Base-by-base conservation (phyloP, 805 yeast genomes). In the Myxozyma udenii region DNA sequence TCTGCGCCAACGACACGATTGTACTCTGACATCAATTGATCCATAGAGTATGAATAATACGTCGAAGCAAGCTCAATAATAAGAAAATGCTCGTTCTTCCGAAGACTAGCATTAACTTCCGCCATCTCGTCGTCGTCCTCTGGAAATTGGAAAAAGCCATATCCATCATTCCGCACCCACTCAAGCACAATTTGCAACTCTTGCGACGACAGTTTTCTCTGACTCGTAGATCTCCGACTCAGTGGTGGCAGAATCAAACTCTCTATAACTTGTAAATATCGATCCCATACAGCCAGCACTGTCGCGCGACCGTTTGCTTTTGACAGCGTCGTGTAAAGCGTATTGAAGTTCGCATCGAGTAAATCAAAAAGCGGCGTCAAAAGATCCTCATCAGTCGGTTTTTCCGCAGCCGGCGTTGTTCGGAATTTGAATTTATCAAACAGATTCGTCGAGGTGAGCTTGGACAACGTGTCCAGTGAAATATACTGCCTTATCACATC, bases 121-220 rank as follows among this genome's bases (percentile, higher is more conserved):
- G 95, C 95, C 30, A 83, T 83, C 0, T 95, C 95, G 41, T 78
- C 82, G 62, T 85, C 82, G n/a, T n/a, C n/a, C n/a, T n/a, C n/a
- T n/a, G n/a, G n/a, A n/a, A n/a, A n/a, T 65, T 87, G 80, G 69
- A 88, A 87, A 64, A 87, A 87, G 52, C 82, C 90, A 43, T 77
- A 66, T 47, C 87, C 77, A n/a, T 85, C 66, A 43, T 78, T 71
- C 21, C 14, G 12, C 9, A 88, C 66, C 95, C 95, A 87, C 0
- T 78, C 72, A 55, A 83, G 81, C 0, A 86, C 78, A 1, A 83
- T 78, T 46, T 83, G 87, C 26, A 85, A 69, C 62, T 88, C 95
- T 21, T 68, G 71, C 25, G 71, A 69, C 0, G 84, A 76, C 44
- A 87, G 67, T 16, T 79, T 78, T 40, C 68, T 65, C 50, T 70